These are phyloP conservation scores for Calophaca sinica DNA, from an alignment of 306 rosid genomes.

Conservation along the genomic window DNA sequence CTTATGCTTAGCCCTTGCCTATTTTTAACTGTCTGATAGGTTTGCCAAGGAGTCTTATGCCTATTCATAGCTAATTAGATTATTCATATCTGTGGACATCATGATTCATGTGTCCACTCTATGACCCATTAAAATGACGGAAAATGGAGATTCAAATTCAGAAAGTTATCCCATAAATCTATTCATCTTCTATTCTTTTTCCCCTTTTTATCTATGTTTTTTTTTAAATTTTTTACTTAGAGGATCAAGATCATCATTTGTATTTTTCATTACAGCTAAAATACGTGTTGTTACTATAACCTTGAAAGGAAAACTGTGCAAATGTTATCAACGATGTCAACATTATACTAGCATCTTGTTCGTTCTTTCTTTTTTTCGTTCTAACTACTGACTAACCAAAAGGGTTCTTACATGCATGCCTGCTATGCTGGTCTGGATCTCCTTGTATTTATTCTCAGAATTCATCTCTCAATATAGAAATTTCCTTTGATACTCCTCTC, in stretches of 20 bases:
- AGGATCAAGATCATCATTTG: background rate
- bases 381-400: background rate
- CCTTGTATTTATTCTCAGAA: constrained; percentile 11
- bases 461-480: constrained; percentile 4
- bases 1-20: background rate
- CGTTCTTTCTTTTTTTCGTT: background rate
- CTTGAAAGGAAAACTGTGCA: constrained; percentile 11
- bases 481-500: constrained; percentile 35
- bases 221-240: background rate
- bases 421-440: constrained; percentile 34
- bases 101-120: constrained; percentile 1
- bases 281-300: constrained; percentile 14
- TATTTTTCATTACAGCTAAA: constrained; percentile 2
- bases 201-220: background rate
- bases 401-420: constrained; percentile 8
- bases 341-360: background rate
- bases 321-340: constrained; percentile 1
- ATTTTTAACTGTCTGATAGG: background rate
- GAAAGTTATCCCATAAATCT: background rate
- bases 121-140: constrained; percentile 13
- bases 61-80: background rate
- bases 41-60: constrained; percentile 22
- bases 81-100: background rate
- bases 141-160: constrained; percentile 3
- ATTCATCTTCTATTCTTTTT: constrained; percentile 1